Base-by-base conservation (phyloP, 495 filamentous ascomycete genomes). In the Penicillium ucsense region DNA sequence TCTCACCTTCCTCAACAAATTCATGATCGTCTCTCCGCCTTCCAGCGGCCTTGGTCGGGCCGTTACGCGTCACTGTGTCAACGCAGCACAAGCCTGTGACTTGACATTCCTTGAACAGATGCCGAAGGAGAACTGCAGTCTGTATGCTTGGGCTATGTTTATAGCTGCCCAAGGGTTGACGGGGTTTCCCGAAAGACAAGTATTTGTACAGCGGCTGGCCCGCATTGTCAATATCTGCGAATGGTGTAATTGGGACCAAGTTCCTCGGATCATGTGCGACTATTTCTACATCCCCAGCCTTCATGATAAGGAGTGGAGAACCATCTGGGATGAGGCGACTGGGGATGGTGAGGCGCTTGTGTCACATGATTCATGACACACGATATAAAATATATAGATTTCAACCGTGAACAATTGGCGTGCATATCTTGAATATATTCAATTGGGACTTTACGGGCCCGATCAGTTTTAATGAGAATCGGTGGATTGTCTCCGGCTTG, bases 1-100 rank as follows among this genome's bases (percentile, higher is more conserved):
- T 31, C 61, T 68, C 27, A 59, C 54, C 35, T 63, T 62, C 37
- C 50, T 66, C 20, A 68, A 66, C 41, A 41, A 63, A 39, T 58
- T 64, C 36, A 42, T 68, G 8, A 65, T 68, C 32, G 57, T 66
- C 38, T 61, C 61, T 4, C 63, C 61, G 31, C 53, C 65, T 30
- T 59, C 59, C 3, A 54, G 61, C 9, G 65, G 65, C 3, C 46
- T 68, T 9, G 65, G 63, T 9, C 61, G 63, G n/a, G 63, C 65
- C n/a, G 53, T 66, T n/a, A 68, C 65, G 4, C 61, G 49, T 30
- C 57, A 63, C 35, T 48, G 66, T 29, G 52, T 50, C 30, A 48
- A 47, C 35, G 59, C 48, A 5, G 42, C 60, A 31, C 41, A 31
- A 29, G 45, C 37, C 4, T 65, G 47, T 40, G 51, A 50, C n/a